Conservation (phyloP, 148 eudicot genomes). For the Diospyros lotus region DNA sequence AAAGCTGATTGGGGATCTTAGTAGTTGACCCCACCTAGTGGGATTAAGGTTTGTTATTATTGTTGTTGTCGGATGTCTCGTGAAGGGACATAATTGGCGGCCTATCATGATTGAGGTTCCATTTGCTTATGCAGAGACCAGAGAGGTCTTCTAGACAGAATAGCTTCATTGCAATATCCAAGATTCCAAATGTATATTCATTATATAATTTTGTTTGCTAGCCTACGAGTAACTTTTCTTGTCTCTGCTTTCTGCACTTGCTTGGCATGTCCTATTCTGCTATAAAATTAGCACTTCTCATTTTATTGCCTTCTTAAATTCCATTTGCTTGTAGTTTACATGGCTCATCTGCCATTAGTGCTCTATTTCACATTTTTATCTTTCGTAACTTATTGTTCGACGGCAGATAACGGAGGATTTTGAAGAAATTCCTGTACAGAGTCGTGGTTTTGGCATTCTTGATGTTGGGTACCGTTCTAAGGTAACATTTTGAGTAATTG, state of each 20-base stretch:
- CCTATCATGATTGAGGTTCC: too few species aligned
- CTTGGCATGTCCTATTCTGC: not conserved
- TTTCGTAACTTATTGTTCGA: constrained; percentile 1
- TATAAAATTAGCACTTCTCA: constrained; percentile 3
- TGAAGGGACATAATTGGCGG: too few species aligned
- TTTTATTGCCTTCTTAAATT: not conserved
- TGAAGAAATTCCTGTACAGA: constrained; percentile 91
- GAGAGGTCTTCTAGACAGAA: not conserved
- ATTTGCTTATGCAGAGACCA: not conserved
- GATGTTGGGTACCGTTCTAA: constrained; percentile 92
- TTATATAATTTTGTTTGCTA: too few species aligned
- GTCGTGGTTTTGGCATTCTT: constrained; percentile 98
- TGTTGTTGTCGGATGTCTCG: too few species aligned
- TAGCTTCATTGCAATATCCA: not conserved
- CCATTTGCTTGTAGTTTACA: not conserved
- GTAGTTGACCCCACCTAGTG: too few species aligned
- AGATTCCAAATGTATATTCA: too few species aligned
- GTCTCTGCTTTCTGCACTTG: not conserved
- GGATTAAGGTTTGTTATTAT: too few species aligned
- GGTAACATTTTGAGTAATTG: constrained; percentile 33
- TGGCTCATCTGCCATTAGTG: not conserved
- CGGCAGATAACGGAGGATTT: constrained; percentile 83
- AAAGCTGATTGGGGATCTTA: too few species aligned
- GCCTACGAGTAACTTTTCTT: not conserved
- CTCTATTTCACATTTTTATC: constrained; percentile 1